These are phyloP conservation scores for Odonthalia washingtoniensis DNA, from an alignment of 31 red algal genomes.

Conservation along the genomic window DNA sequence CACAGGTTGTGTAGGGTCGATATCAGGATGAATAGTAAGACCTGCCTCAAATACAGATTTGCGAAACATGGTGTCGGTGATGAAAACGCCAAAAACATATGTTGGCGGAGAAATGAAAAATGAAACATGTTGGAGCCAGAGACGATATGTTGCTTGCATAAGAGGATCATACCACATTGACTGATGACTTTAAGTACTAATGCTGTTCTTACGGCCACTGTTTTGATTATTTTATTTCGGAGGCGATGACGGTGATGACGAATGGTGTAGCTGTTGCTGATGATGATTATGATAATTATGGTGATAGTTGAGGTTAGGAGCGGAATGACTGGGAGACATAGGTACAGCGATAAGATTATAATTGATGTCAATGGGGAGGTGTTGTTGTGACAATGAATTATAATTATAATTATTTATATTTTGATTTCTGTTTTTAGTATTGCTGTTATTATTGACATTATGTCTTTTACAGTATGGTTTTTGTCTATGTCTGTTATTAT, in stretches of 20 bases:
- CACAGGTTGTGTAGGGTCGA: conserved; percentile 69
- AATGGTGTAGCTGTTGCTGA: too few species aligned
- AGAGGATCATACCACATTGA: conserved; percentile 66
- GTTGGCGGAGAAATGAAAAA: conserved; percentile 71
- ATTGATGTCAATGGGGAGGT: not conserved
- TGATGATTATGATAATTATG: too few species aligned
- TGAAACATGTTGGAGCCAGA: conserved; percentile 76
- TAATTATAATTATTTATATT: not conserved
- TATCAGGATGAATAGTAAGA: conserved; percentile 75
- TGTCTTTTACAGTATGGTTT: not conserved
- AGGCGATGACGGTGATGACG: too few species aligned
- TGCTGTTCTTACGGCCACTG: too few species aligned
- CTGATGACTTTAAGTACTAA: too few species aligned
- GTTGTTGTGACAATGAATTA: not conserved
- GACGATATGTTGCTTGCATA: conserved; percentile 66
- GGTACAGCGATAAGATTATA: too few species aligned
- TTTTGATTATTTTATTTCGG: too few species aligned
- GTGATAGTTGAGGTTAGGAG: not conserved
- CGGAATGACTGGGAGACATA: not conserved
- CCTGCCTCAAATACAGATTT: conserved; percentile 80
- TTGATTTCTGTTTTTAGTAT: not conserved
- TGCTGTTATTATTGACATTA: not conserved
- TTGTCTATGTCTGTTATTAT: not conserved
- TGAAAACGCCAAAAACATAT: conserved; percentile 68
- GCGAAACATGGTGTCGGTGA: conserved; percentile 68